phyloP scores from a whole-genome alignment of 1,284 basidiomycete species.

The Sporisorium sorghi region DNA sequence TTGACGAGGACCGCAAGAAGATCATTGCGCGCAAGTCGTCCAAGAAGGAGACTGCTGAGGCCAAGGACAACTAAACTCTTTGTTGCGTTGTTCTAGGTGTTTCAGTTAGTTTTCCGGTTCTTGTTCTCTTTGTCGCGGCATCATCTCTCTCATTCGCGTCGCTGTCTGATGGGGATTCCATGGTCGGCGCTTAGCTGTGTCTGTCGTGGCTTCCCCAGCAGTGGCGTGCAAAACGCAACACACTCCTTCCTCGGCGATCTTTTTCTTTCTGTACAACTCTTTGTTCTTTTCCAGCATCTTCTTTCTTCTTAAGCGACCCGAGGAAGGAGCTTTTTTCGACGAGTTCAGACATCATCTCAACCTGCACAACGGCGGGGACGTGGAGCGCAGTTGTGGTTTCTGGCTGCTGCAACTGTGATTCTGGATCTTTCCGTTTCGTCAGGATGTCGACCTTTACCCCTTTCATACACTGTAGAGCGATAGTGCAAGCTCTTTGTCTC shows the following conservation, averaged over 20 bases:
- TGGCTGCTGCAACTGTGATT: constrained; percentile 25
- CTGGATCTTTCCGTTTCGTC: background rate
- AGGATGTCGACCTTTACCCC: background rate
- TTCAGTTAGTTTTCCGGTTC: constrained; percentile 5
- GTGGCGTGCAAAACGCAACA: constrained; percentile 10
- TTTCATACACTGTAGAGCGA: constrained; percentile 14
- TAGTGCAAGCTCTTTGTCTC: constrained; percentile 8
- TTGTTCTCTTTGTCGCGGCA: constrained; percentile 22
- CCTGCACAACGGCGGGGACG: constrained; percentile 4
- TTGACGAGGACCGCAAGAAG: constrained; percentile 69
- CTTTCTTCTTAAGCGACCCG: constrained; percentile 10
- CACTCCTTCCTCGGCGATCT: constrained; percentile 9
- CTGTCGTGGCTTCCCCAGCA: background rate
- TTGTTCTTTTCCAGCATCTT: constrained; percentile 23
- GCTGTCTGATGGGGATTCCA: constrained; percentile 4
- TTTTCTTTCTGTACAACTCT: constrained; percentile 19
- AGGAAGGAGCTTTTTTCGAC: constrained; percentile 4
- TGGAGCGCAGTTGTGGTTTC: constrained; percentile 9
- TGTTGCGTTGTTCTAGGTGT: background rate
- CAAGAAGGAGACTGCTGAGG: constrained; percentile 50
- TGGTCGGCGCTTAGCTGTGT: background rate
- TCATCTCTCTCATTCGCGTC: constrained; percentile 7
- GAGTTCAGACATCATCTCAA: constrained; percentile 1
- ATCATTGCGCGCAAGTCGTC: constrained; percentile 65
- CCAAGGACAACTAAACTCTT: constrained; percentile 52